These are phyloP conservation scores for Leccinum variicolor DNA, from an alignment of 768 basidiomycete genomes.

Conservation along the genomic window DNA sequence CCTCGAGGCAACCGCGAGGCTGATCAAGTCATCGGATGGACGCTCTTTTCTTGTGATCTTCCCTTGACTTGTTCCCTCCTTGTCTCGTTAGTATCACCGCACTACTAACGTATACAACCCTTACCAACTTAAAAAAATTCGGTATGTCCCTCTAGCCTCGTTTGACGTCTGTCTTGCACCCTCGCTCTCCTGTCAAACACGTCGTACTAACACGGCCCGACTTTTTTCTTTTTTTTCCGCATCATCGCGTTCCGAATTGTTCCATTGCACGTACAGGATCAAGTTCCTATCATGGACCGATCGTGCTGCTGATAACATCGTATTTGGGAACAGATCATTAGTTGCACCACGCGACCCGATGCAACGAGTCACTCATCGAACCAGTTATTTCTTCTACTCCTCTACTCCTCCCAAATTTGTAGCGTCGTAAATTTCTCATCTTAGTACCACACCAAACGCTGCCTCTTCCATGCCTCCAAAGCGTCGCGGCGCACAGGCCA, in stretches of 20 bases:
- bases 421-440: constrained; percentile 14
- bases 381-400: constrained; percentile 18
- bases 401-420: constrained; percentile 8
- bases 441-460: background rate
- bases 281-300: constrained; percentile 32
- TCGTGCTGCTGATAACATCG: constrained; percentile 29
- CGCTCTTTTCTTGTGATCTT: background rate
- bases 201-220: constrained; percentile 4
- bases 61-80: background rate
- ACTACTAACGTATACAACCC: background rate
- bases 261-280: constrained; percentile 15
- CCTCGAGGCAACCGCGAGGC: constrained; percentile 29
- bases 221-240: constrained; percentile 1
- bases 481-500: constrained; percentile 22
- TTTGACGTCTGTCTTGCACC: background rate
- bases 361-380: constrained; percentile 25
- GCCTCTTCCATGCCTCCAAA: constrained; percentile 27
- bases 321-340: constrained; percentile 20
- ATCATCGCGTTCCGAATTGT: constrained; percentile 19
- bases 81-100: constrained; percentile 8
- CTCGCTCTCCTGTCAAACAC: background rate
- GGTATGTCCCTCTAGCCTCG: constrained; percentile 5
- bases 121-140: background rate
- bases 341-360: constrained; percentile 25
- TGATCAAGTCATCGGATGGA: constrained; percentile 5